Conservation (phyloP, 1,139 yeast species). For the Magnusiomyces tetraspermus region DNA sequence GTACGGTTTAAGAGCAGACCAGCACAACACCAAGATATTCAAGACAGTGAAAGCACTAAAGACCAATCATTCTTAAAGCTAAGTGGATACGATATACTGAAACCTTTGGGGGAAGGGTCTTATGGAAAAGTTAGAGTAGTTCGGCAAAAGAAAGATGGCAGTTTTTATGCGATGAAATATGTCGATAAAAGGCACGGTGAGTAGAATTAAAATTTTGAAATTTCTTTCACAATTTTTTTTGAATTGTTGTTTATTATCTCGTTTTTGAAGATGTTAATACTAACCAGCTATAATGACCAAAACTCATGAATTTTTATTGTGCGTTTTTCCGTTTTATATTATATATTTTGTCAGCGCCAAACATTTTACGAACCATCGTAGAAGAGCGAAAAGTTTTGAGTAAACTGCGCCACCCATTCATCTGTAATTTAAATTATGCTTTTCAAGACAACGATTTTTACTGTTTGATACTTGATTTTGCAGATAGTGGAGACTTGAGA, state of each 20-base stretch:
- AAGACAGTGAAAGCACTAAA: no score
- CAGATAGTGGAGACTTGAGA: slow-evolving; percentile 85
- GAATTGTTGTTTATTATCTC: background rate
- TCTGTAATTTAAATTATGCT: slow-evolving; percentile 71
- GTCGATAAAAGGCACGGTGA: slow-evolving; percentile 13
- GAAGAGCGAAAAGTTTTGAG: slow-evolving; percentile 56
- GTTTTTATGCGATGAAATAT: slow-evolving; percentile 66
- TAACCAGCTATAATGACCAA: no score
- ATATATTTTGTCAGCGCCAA: background rate
- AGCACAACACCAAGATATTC: no score
- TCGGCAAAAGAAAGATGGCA: slow-evolving; percentile 45
- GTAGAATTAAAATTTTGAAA: background rate
- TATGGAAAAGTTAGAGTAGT: slow-evolving; percentile 70
- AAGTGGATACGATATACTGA: slow-evolving; percentile 8
- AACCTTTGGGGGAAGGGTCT: slow-evolving; percentile 22
- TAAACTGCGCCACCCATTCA: slow-evolving; percentile 62
- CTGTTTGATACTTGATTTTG: slow-evolving; percentile 63
- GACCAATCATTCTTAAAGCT: slow-evolving; percentile 3
- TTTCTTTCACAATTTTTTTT: background rate
- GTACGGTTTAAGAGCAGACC: no score
- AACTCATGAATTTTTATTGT: no score
- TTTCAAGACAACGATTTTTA: slow-evolving; percentile 69
- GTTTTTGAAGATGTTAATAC: no score
- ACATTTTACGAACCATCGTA: slow-evolving; percentile 28
- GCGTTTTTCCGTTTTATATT: background rate